phyloP scores from a whole-genome alignment of 495 filamentous ascomycete genomes.

The Elaphomyces granulatus region DNA sequence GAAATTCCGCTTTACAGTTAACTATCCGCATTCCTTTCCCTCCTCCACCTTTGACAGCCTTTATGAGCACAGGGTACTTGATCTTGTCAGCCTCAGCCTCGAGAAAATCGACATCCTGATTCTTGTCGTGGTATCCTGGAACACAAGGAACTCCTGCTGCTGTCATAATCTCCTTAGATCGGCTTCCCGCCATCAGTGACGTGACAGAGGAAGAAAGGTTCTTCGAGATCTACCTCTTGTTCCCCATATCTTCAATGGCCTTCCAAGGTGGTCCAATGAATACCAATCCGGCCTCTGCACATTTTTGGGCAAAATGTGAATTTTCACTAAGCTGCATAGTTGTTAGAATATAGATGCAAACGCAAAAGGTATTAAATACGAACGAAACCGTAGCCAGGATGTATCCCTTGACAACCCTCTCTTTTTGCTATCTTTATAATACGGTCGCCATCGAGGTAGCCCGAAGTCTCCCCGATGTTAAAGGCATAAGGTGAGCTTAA shows the following conservation, averaged over 20 bases:
- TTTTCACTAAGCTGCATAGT: slow-evolving; percentile 61
- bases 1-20: slow-evolving; percentile 56
- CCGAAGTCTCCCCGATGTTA: slow-evolving; percentile 64
- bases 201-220: slow-evolving; percentile 3
- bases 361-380: slow-evolving; percentile 9
- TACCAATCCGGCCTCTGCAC: slow-evolving; percentile 76
- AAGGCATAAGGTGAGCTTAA: slow-evolving; percentile 66
- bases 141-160: slow-evolving; percentile 88
- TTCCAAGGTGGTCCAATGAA: slow-evolving; percentile 90
- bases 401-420: slow-evolving; percentile 75
- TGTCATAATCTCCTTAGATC: slow-evolving; percentile 90
- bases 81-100: slow-evolving; percentile 63
- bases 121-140: slow-evolving; percentile 82
- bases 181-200: slow-evolving; percentile 21
- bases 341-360: not conserved
- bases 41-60: slow-evolving; percentile 92
- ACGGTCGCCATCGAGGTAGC: slow-evolving; percentile 83
- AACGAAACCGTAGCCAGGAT: slow-evolving; percentile 95
- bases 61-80: slow-evolving; percentile 84
- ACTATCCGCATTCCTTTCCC: slow-evolving; percentile 99
- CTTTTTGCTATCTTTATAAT: slow-evolving; percentile 80
- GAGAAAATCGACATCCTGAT: slow-evolving; percentile 63
- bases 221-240: slow-evolving; percentile 54
- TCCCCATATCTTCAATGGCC: slow-evolving; percentile 95
- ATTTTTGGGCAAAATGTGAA: slow-evolving; percentile 74